Percentiles rank a stretch among this genome's conserved stretches.
Evolutionary conservation across 352 stramenopile genomes (phyloP).

Genomic region (Pythium phragmitis): DNA sequence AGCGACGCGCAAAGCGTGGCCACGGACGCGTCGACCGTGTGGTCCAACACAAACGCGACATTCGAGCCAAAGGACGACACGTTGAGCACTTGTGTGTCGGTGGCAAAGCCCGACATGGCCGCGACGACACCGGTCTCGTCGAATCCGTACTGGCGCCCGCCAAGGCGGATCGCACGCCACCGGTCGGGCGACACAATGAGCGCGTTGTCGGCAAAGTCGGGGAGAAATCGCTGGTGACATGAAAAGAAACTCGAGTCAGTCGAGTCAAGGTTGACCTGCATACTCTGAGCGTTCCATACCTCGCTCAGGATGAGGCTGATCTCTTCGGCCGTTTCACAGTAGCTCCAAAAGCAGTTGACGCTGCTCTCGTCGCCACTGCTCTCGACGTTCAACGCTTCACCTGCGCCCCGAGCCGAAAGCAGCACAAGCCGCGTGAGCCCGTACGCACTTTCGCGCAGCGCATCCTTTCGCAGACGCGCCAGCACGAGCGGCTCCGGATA

Average conservation of each 20-base stretch:
- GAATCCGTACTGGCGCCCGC: conserved; percentile 77
- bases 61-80: conserved; percentile 86
- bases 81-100: conserved; percentile 83
- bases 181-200: conserved; percentile 83
- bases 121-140: conserved; percentile 86
- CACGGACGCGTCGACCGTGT: conserved; percentile 71
- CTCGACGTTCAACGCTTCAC: not conserved
- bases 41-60: conserved; percentile 79
- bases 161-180: conserved; percentile 85
- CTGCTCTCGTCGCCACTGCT: not conserved
- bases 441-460: conserved; percentile 67
- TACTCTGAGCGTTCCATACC: conserved; percentile 17
- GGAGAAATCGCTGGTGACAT: conserved; percentile 39
- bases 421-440: conserved; percentile 80
- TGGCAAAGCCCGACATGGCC: conserved; percentile 81
- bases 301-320: conserved; percentile 81
- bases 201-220: conserved; percentile 66
- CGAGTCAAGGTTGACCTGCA: not conserved
- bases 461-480: conserved; percentile 74
- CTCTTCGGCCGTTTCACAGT: conserved; percentile 82
- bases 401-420: conserved; percentile 29
- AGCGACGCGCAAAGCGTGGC: conserved; percentile 64
- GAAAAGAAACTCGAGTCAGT: not conserved
- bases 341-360: conserved; percentile 76
- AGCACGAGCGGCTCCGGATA: conserved; percentile 77